Base-by-base conservation (phyloP, 2,329 filamentous ascomycete species). In the Colletotrichum horii region DNA sequence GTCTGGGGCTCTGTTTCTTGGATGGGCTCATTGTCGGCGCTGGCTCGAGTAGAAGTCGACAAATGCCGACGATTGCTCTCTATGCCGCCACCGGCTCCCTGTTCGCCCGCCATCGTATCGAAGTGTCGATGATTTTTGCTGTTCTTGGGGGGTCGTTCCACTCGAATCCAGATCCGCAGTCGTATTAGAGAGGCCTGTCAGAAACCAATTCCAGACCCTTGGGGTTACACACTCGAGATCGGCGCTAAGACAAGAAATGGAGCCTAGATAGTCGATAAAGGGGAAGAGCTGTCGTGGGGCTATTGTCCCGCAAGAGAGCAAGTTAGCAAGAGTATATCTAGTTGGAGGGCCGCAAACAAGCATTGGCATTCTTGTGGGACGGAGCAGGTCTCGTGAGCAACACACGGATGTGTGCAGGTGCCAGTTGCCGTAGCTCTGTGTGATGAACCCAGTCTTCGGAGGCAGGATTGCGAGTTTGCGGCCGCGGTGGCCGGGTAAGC, bases 71-170 rank as follows among this genome's bases (percentile, higher is more conserved):
- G 76, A 60, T 78, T 82, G 81, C 83, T 83, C 68, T 85, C 83
- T 58, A 84, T 78, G 64, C 83, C 82, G 68, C 87, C 84, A 69
- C 86, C 86, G 73, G 87, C 84, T 68, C 86, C 86, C 82, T 90
- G 88, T 77, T 90, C 87, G 77, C 84, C 85, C 82, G 87, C 84
- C 80, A 85, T 87, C 24, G 30, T 75, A 19, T 26, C 32, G 26
- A 64, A 19, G 15, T 52, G 22, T 62, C 16, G 43, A 30, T 9
- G 56, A 34, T 22, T 24, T 48, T 68, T n/a, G 24, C 9, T 14
- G 34, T 7, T 48, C n/a, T 11, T 32, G 16, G n/a, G 3, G n/a
- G 15, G 16, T 11, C 15, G 30, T 22, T 15, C 24, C 24, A 24
- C 32, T 61, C 28, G 8, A 60, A 30, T 34, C 43, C 22, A 26